phyloP scores from a whole-genome alignment of 306 rosid species.

The Cercis canadensis region DNA sequence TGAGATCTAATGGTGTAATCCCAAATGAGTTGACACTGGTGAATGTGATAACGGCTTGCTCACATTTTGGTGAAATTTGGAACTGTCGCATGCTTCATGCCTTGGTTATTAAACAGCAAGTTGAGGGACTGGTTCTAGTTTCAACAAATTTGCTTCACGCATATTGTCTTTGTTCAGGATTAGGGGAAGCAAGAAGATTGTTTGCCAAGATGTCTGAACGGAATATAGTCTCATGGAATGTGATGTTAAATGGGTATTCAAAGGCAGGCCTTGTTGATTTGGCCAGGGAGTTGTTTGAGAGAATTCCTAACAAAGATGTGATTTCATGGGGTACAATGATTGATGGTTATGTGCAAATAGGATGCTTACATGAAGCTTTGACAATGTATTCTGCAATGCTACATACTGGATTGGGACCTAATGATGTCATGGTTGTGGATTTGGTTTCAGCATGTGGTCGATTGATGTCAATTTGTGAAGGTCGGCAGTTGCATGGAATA shows the following conservation, averaged over 20 bases:
- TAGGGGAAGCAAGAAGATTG: constrained; percentile 63
- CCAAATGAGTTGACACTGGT: constrained; percentile 77
- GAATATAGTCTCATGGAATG: constrained; percentile 86
- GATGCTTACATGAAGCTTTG: constrained; percentile 68
- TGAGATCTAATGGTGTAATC: constrained; percentile 61
- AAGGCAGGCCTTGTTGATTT: constrained; percentile 64
- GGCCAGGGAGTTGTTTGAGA: constrained; percentile 76
- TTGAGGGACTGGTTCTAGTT: constrained; percentile 61
- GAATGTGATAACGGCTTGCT: constrained; percentile 68
- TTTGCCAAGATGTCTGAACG: constrained; percentile 70
- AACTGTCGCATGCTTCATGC: constrained; percentile 70
- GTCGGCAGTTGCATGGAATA: constrained; percentile 71
- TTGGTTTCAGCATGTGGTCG: constrained; percentile 79
- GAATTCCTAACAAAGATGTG: constrained; percentile 66
- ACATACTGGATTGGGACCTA: constrained; percentile 56
- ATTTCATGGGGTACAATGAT: constrained; percentile 92
- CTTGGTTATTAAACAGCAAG: constrained; percentile 55
- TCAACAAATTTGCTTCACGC: constrained; percentile 79
- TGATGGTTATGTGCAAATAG: constrained; percentile 71
- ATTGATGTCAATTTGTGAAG: constrained; percentile 50
- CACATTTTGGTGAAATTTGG: constrained; percentile 64
- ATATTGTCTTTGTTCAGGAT: constrained; percentile 68
- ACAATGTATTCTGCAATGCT: constrained; percentile 62
- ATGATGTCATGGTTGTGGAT: constrained; percentile 79
- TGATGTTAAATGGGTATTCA: constrained; percentile 80